Evolutionary conservation across 768 basidiomycete genomes (phyloP).

Genomic region (Xanthoconium purpureum): DNA sequence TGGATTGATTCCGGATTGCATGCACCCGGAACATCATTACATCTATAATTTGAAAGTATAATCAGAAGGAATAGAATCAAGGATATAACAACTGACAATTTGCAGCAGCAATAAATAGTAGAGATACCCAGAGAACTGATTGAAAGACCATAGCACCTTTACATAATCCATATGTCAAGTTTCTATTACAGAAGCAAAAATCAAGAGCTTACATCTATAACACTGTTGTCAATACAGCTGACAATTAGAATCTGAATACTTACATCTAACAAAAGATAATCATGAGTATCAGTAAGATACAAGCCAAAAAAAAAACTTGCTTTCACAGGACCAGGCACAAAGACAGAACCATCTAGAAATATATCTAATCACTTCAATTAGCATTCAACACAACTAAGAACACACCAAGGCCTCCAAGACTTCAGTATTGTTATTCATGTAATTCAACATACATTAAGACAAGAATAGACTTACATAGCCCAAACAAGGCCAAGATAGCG

Average conservation of each 20-base stretch:
- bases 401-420: background rate
- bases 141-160: background rate
- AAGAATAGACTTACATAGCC: background rate
- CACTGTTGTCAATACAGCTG: too few species aligned
- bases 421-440: background rate
- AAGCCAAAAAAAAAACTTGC: background rate
- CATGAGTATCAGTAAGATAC: background rate
- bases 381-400: background rate
- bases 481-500: conserved; percentile 2
- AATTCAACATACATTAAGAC: background rate
- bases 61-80: background rate
- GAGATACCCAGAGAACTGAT: background rate
- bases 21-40: background rate
- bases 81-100: background rate
- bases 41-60: background rate
- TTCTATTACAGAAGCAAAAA: too few species aligned
- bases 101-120: background rate
- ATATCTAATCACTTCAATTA: background rate
- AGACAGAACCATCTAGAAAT: background rate
- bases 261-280: background rate
- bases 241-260: background rate
- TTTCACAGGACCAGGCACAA: background rate
- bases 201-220: conserved; percentile 2
- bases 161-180: background rate
- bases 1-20: background rate